A percentile compares a stretch with the other conserved stretches of the same genome.
Conservation (phyloP, 768 basidiomycete species). For the Lactifluus rugatus region DNA sequence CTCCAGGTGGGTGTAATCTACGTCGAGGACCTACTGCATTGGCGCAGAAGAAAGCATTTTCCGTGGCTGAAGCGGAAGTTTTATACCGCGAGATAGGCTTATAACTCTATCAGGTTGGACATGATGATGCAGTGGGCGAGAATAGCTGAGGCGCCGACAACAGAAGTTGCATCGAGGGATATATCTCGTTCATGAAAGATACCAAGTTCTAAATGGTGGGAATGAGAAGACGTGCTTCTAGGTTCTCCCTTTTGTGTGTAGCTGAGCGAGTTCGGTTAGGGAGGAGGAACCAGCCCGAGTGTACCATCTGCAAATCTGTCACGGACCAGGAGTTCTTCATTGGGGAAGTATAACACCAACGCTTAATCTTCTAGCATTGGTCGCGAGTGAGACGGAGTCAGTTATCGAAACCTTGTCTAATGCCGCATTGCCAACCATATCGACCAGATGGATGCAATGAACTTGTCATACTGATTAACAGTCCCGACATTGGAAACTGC, state of each 20-base stretch:
- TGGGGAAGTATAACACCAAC: conserved; percentile 61
- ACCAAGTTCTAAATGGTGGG: not conserved
- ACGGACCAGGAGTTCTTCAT: conserved; percentile 42
- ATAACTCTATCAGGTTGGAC: conserved; percentile 8
- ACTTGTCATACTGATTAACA: too few relatives aligned
- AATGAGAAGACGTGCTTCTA: conserved; percentile 36
- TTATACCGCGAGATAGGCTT: conserved; percentile 8
- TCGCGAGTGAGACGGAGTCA: conserved; percentile 56
- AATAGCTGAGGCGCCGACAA: conserved; percentile 12
- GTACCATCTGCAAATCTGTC: conserved; percentile 40
- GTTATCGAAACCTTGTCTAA: conserved; percentile 42
- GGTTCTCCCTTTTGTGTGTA: conserved; percentile 50
- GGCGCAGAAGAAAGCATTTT: not conserved
- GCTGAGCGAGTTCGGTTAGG: conserved; percentile 51
- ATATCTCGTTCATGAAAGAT: conserved; percentile 52
- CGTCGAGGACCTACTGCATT: conserved; percentile 14
- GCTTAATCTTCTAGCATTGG: conserved; percentile 24
- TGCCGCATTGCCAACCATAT: not conserved
- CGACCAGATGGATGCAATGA: too few relatives aligned
- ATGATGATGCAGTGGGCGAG: conserved; percentile 21
- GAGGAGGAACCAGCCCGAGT: conserved; percentile 73
- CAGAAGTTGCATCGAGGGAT: conserved; percentile 25
- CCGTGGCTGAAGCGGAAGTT: not conserved
- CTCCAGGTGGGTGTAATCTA: conserved; percentile 5
- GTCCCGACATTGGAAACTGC: too few relatives aligned